Evolutionary conservation across 257 asterid species (phyloP).

Genomic region (Leonotis leonurus): DNA sequence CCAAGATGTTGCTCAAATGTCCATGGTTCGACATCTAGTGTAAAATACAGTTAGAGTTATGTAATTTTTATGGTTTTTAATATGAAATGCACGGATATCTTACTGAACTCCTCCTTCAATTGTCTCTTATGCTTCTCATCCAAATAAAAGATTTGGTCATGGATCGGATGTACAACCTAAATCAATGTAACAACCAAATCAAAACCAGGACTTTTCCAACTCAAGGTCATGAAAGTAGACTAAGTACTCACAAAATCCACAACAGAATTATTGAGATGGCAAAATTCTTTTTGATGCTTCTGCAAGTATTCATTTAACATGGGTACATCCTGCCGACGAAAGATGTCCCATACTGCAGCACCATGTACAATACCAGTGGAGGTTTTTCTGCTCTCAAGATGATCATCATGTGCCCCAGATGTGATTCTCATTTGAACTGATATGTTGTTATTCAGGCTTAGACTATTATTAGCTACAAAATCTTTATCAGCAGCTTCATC

Average conservation of each 20-base stretch:
- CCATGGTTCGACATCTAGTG: constrained; percentile 77
- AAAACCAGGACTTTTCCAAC: neutral
- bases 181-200: neutral
- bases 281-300: constrained; percentile 55
- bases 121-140: constrained; percentile 11
- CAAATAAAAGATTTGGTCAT: constrained; percentile 1
- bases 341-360: constrained; percentile 85
- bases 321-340: constrained; percentile 67
- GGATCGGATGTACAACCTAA: constrained; percentile 9
- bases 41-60: neutral
- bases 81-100: neutral
- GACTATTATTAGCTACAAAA: neutral
- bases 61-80: constrained; percentile 2
- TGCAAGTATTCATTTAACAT: constrained; percentile 45
- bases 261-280: constrained; percentile 17
- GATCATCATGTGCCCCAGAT: neutral
- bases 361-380: constrained; percentile 27
- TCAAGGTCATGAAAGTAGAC: neutral
- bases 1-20: constrained; percentile 79
- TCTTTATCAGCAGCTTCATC: neutral
- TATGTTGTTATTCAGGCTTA: neutral
- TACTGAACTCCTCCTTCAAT: constrained; percentile 10
- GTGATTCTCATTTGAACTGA: constrained; percentile 10
- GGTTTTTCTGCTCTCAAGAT: constrained; percentile 8
- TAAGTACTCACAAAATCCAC: constrained; percentile 36